Conservation (phyloP, 257 asterid genomes). For the Solanum appendiculatum region DNA sequence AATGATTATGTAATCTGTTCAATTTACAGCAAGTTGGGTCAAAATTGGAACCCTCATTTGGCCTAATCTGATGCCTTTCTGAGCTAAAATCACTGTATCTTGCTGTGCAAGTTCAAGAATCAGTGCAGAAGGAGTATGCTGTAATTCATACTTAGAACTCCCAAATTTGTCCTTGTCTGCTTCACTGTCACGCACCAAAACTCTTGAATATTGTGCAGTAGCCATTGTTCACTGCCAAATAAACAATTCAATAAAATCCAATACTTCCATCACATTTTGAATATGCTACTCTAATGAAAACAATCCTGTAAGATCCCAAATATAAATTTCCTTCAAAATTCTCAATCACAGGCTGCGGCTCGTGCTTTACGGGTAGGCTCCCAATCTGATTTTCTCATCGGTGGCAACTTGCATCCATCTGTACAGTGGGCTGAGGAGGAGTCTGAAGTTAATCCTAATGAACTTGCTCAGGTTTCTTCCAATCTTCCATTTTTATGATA, state of each 20-base stretch:
- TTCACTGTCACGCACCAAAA: neutral
- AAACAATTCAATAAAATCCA: conserved; percentile 1
- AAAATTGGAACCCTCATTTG: neutral
- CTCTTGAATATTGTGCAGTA: neutral
- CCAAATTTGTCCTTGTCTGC: neutral
- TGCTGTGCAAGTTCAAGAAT: neutral
- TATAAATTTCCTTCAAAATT: conserved; percentile 44
- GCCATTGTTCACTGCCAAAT: neutral
- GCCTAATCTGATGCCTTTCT: neutral
- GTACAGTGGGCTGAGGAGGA: conserved; percentile 92
- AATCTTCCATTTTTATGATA: neutral
- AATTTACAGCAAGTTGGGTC: neutral
- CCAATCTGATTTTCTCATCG: conserved; percentile 74
- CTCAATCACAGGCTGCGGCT: conserved; percentile 93
- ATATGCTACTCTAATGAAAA: conserved; percentile 2
- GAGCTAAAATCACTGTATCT: neutral
- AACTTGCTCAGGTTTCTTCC: conserved; percentile 59
- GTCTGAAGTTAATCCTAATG: conserved; percentile 39
- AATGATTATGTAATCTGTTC: neutral
- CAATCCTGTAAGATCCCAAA: conserved; percentile 24
- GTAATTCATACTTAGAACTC: neutral
- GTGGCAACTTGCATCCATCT: conserved; percentile 70
- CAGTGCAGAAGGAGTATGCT: neutral
- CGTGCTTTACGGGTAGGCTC: conserved; percentile 78
- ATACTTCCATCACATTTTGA: neutral